These are phyloP conservation scores for Alternaria sp. DNA, from an alignment of 2,329 filamentous ascomycete genomes.

Conservation along the genomic window DNA sequence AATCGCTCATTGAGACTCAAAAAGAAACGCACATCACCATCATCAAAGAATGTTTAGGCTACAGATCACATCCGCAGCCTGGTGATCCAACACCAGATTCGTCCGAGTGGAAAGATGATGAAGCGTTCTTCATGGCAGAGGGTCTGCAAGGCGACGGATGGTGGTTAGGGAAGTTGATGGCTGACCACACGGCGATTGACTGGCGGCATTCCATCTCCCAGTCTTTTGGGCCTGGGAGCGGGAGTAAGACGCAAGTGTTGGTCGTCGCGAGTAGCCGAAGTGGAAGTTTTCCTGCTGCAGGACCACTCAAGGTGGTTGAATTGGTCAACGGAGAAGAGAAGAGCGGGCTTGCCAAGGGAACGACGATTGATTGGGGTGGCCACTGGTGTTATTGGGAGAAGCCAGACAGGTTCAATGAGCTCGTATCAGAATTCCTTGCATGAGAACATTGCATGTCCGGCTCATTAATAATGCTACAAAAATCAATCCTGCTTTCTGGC, in stretches of 20 bases:
- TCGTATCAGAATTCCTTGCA: constrained; percentile 28
- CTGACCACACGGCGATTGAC: constrained; percentile 41
- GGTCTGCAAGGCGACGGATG: constrained; percentile 37
- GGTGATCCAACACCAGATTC: constrained; percentile 22
- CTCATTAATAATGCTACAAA: no score
- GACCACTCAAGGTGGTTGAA: constrained; percentile 34
- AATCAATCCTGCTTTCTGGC: no score
- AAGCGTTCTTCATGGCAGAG: constrained; percentile 35
- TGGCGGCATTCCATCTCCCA: constrained; percentile 36
- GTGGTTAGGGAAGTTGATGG: constrained; percentile 45
- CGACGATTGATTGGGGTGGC: constrained; percentile 38
- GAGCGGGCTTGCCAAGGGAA: constrained; percentile 26
- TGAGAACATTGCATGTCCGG: neutral
- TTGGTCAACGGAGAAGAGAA: constrained; percentile 28
- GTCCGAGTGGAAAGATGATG: constrained; percentile 32
- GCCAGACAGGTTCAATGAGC: constrained; percentile 34
- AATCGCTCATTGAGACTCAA: constrained; percentile 22
- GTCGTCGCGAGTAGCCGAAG: constrained; percentile 41
- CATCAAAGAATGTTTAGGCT: constrained; percentile 37
- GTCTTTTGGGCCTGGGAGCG: constrained; percentile 28
- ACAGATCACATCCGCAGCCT: constrained; percentile 31
- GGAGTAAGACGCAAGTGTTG: constrained; percentile 28
- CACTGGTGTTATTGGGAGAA: constrained; percentile 48
- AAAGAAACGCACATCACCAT: constrained; percentile 32
- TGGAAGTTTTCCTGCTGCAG: constrained; percentile 41